phyloP scores from a whole-genome alignment of 106 monocot genomes.

The Gastrodia elata region DNA sequence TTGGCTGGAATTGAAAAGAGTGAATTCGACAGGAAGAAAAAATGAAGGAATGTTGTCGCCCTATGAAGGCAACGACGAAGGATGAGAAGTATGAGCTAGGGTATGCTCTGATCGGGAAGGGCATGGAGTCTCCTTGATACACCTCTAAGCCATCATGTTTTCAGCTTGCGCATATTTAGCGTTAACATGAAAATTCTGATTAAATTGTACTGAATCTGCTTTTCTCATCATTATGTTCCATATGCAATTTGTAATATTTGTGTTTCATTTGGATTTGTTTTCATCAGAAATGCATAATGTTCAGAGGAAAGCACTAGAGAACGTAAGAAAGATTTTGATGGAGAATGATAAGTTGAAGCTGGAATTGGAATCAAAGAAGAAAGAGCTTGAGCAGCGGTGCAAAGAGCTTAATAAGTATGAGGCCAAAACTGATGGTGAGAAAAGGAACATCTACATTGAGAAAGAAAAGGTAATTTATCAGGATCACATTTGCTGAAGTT shows the following conservation, averaged over 20 bases:
- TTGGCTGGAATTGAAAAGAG: too few species aligned
- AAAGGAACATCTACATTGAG: slow-evolving; percentile 45
- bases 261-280: neutral
- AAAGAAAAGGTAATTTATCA: slow-evolving; percentile 71
- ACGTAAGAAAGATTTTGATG: slow-evolving; percentile 45
- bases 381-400: slow-evolving; percentile 45
- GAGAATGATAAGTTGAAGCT: slow-evolving; percentile 65
- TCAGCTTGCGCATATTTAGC: too few species aligned
- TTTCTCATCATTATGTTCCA: neutral
- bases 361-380: slow-evolving; percentile 58
- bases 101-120: too few species aligned
- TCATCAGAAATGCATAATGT: slow-evolving; percentile 59
- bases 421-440: slow-evolving; percentile 41
- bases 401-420: slow-evolving; percentile 51
- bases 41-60: too few species aligned
- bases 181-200: too few species aligned
- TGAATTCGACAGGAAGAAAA: too few species aligned
- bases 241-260: neutral
- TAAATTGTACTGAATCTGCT: neutral
- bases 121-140: too few species aligned
- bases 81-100: too few species aligned
- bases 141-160: too few species aligned
- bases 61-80: too few species aligned
- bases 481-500: too few species aligned
- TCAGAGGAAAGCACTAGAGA: slow-evolving; percentile 52